Evolutionary conservation across 306 rosid genomes (phyloP), one percentile per base, ranked within the genome.

Genomic region (Lotus japonicus): DNA sequence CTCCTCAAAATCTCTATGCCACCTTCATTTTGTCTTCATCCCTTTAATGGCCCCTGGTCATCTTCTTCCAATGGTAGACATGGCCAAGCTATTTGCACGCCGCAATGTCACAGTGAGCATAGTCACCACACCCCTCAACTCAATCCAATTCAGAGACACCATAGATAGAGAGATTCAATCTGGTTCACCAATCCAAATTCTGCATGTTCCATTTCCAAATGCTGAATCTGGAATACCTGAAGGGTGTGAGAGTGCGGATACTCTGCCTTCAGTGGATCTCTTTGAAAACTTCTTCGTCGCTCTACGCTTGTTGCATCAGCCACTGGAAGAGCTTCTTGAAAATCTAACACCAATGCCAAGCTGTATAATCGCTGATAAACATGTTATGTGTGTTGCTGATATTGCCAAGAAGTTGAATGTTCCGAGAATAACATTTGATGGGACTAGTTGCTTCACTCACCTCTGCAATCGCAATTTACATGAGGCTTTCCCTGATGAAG

Each of bases 21-120:
- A 21, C 2, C 86, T 77, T 52, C 95, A 88, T 81, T 88, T 85
- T 64, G 78, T 85, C 1, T 41, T 88, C 9, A 21, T 88, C 15
- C 95, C 95, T 0, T 70, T 88, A 12, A 77, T 88, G 95, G 88
- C 88, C 33, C 89, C 85, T 19, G 95, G 95, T 56, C 95, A 88
- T 31, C 81, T 85, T 82, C 79, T 88, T n/a, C 91, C 95, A 8
- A 56, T 85, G 87, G 78, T 85, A 8, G 95, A 88, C 78, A 79
- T 85, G 71, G 91, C 91, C 23, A 79, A 68, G 14, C 74, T 85
- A 6, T 71, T 88, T 0, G 82, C 85, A 5, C 66, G 74, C 50
- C 87, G 72, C 13, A 84, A 84, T 4, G 81, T 81, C 43, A 54
- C 64, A 10, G 87, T 81, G 3, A 88, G 80, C 42, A 35, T 88